These are phyloP conservation scores for Paraconiothyrium sp. DNA, from an alignment of 2,329 filamentous ascomycete genomes.

Conservation along the genomic window DNA sequence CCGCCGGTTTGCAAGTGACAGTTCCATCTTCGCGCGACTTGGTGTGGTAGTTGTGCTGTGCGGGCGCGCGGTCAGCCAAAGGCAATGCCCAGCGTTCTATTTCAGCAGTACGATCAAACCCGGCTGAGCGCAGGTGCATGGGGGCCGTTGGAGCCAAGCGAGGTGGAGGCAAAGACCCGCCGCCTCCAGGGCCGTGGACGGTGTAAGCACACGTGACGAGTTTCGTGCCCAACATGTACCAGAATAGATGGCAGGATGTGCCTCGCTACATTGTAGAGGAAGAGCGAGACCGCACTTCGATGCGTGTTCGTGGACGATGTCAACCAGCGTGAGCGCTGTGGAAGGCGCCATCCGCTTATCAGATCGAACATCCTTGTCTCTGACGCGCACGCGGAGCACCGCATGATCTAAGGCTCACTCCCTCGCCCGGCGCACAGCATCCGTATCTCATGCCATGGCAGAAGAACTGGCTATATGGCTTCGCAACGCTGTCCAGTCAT, in stretches of 20 bases:
- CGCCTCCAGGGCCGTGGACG: too few species aligned
- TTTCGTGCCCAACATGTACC: too few species aligned
- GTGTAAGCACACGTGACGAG: too few species aligned
- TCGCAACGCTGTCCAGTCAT: conserved; percentile 2
- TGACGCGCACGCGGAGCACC: conserved; percentile 1
- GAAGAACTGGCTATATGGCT: neutral
- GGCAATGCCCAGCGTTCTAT: neutral
- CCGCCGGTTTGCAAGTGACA: too few species aligned
- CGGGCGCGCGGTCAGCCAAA: neutral
- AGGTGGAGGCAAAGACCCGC: neutral
- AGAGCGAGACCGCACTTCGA: too few species aligned
- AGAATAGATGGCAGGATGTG: too few species aligned
- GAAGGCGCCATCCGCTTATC: conserved; percentile 6
- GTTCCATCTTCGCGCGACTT: too few species aligned
- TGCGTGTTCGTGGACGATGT: too few species aligned
- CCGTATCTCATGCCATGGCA: neutral
- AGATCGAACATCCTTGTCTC: conserved; percentile 1
- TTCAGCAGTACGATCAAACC: neutral
- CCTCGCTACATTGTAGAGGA: too few species aligned
- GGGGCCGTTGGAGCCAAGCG: neutral
- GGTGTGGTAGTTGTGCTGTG: too few species aligned
- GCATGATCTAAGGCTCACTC: neutral
- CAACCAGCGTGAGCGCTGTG: neutral
- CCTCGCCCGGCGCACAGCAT: neutral
- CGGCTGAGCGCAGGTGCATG: neutral